A percentile compares a stretch with the other conserved stretches of the same genome.
Conservation (phyloP, 352 stramenopile species). For the Phytophthora foliorum region DNA sequence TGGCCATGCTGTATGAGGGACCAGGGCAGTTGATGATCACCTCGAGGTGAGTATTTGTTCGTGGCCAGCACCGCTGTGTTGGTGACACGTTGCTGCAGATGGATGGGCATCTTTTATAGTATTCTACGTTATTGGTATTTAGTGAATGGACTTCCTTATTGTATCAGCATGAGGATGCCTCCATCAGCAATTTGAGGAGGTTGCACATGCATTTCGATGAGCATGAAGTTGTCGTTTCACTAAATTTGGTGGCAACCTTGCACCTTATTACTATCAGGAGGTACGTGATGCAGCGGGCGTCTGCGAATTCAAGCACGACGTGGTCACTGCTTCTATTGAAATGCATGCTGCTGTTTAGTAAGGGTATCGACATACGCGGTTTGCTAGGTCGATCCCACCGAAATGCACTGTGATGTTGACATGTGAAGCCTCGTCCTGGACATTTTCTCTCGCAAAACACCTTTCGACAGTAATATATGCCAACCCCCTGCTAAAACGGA, state of each 20-base stretch:
- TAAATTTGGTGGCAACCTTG: no score
- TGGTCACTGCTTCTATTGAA: no score
- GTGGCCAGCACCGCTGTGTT: background rate
- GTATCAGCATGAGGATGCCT: background rate
- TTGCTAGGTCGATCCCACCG: no score
- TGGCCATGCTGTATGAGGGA: conserved; percentile 42
- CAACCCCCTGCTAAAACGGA: background rate
- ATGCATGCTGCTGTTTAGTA: no score
- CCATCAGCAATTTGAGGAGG: background rate
- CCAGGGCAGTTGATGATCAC: no score
- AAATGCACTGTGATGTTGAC: no score
- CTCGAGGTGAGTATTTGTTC: conserved; percentile 15
- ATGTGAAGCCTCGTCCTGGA: no score
- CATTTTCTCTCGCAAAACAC: background rate
- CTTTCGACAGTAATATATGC: background rate
- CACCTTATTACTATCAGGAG: no score
- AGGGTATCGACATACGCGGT: no score
- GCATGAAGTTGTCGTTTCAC: no score
- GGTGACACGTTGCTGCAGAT: background rate
- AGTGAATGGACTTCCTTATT: conserved; percentile 16
- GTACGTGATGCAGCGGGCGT: no score
- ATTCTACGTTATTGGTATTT: conserved; percentile 30
- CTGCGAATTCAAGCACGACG: no score
- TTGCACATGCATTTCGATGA: background rate
- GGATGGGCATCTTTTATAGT: conserved; percentile 16